Base-by-base conservation (phyloP, 192 early-diverging fungal genomes). In the Spizellomyces sp. region DNA sequence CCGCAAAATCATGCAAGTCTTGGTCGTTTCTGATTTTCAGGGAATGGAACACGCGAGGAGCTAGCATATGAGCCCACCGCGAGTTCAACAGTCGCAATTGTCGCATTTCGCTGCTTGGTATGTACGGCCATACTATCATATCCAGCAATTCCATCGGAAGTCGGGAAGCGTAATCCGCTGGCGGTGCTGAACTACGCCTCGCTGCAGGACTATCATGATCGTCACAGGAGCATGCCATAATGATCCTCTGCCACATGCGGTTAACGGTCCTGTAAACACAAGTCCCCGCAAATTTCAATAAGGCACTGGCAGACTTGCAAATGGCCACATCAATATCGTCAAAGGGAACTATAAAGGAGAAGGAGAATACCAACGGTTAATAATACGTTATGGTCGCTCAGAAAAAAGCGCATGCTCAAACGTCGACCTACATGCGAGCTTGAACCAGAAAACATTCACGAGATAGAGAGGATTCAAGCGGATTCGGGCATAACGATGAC, bases 31-130 rank as follows among this genome's bases (percentile, higher is more conserved):
- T 36, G 3, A 36, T 36, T 3, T 36, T 19, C 4, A 54, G 17
- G 12, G 50, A 54, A 19, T 4, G 50, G 17, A 54, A 54, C 14
- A 54, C 50, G 1, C 17, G 50, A 54, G 50, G 50, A 54, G 1
- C 17, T 19, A 54, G 50, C 50, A 54, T 19, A n/a, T 54, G 50
- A 54, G 14, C 17, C 50, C 50, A 54, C 17, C 50, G 50, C 17
- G 50, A n/a, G 50, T 54, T 54, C 50, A 54, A 54, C 17, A 54
- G 50, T 54, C 50, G 12, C 50, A 54, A 4, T 54, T 54, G 50
- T 54, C 17, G 12, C 17, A 54, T 36, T 36, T 36, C 27, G 27
- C 3, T 3, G 27, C 27, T 36, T 36, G 27, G 27, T 36, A 36
- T 36, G 27, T 36, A 36, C 50, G 50, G 50, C 14, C 50, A 19